phyloP scores from a whole-genome alignment of 345 rosid genomes.

The Laguncularia racemosa region DNA sequence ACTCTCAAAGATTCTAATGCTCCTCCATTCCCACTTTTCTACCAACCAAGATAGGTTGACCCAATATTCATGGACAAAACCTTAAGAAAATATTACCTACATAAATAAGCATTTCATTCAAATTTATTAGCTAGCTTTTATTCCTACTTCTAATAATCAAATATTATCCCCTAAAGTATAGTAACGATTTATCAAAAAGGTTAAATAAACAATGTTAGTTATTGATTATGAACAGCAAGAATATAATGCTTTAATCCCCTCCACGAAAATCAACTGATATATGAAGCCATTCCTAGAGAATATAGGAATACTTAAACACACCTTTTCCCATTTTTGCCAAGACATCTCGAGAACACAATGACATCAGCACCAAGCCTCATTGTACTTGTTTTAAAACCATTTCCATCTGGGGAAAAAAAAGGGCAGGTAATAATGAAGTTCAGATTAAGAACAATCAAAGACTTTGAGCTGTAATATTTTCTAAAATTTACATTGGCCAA shows the following conservation, averaged over 20 bases:
- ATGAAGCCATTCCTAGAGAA: too few relatives aligned
- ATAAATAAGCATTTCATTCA: too few relatives aligned
- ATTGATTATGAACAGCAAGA: too few relatives aligned
- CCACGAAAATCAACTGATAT: too few relatives aligned
- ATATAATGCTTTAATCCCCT: too few relatives aligned
- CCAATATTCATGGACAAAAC: not conserved
- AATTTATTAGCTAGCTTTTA: too few relatives aligned
- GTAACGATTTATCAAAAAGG: too few relatives aligned
- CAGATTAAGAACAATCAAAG: not conserved
- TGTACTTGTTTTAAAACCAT: conserved; percentile 97
- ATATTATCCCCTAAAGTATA: too few relatives aligned
- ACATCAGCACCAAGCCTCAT: conserved; percentile 99
- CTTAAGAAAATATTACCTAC: not conserved
- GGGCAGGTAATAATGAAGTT: not conserved
- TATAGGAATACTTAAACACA: conserved; percentile 10
- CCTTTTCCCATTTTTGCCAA: conserved; percentile 63
- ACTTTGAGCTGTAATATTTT: not conserved
- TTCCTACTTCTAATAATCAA: not conserved
- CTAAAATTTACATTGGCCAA: conserved; percentile 64
- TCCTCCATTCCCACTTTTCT: too few relatives aligned
- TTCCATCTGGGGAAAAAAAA: conserved; percentile 53
- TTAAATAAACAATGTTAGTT: too few relatives aligned
- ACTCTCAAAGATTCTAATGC: too few relatives aligned
- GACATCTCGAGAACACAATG: conserved; percentile 80
- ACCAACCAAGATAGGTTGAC: too few relatives aligned